Evolutionary conservation across 257 asterid species (phyloP).

Genomic region (Solanum corneliomulleri): DNA sequence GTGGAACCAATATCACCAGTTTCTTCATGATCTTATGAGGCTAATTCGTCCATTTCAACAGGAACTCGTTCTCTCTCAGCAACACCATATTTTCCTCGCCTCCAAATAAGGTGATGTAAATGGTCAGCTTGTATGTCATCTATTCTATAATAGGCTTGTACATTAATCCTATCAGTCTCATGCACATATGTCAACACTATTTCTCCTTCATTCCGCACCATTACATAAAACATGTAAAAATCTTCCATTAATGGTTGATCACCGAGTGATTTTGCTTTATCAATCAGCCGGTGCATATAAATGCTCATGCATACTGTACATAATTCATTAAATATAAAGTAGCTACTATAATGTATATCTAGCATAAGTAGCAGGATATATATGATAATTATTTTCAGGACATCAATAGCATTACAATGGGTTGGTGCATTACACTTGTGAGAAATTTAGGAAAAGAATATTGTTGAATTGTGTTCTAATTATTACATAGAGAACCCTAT

Average conservation of each 20-base stretch:
- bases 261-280: neutral
- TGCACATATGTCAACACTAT: neutral
- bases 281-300: neutral
- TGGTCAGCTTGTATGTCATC: neutral
- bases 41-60: neutral
- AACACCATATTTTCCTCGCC: neutral
- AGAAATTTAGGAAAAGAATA: no score
- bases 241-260: neutral
- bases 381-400: no score
- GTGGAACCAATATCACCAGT: neutral
- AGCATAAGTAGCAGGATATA: no score
- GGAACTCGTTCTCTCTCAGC: neutral
- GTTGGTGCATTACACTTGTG: no score
- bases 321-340: neutral
- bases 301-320: neutral
- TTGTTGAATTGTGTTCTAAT: no score
- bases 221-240: neutral
- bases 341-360: no score
- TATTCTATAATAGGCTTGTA: no score
- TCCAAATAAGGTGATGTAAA: no score
- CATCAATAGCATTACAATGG: no score
- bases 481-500: no score
- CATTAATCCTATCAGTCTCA: no score
- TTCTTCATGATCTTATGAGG: neutral
- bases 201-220: neutral